Conservation (phyloP, 805 yeast genomes). For the Ogataea nakhonphanomensis region DNA sequence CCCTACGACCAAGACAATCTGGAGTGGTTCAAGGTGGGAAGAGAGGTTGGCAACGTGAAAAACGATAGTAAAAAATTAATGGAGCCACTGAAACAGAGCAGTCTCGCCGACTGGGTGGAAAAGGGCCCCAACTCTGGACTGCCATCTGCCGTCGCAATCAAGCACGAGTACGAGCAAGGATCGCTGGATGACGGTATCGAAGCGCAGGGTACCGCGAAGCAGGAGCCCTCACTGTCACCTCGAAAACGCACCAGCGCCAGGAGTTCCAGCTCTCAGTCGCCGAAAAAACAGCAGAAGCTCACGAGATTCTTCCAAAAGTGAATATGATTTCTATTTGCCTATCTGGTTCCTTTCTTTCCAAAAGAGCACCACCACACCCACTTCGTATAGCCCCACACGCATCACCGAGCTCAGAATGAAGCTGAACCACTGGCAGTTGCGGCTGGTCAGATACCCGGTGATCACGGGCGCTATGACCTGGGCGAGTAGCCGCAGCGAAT, state of each 20-base stretch:
- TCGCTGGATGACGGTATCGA: too few relatives aligned
- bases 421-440: conserved; percentile 38
- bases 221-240: neutral
- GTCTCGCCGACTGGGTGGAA: neutral
- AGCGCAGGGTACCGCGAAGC: too few relatives aligned
- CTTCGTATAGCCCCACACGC: conserved; percentile 38
- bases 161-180: too few relatives aligned
- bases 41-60: conserved; percentile 60
- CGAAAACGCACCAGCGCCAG: neutral
- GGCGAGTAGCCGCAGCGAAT: conserved; percentile 41
- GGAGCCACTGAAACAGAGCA: conserved; percentile 7
- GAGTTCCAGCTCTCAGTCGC: neutral
- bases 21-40: conserved; percentile 52
- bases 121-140: too few relatives aligned
- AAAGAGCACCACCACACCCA: conserved; percentile 35
- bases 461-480: conserved; percentile 42
- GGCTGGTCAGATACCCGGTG: conserved; percentile 38
- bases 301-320: neutral
- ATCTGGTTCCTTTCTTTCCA: conserved; percentile 25
- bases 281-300: neutral
- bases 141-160: too few relatives aligned
- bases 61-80: conserved; percentile 44
- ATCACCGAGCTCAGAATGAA: conserved; percentile 41
- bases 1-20: conserved; percentile 37
- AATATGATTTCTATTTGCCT: conserved; percentile 2